These are phyloP conservation scores for Metschnikowia arizonensis DNA, from an alignment of 805 yeast species.

Conservation along the genomic window DNA sequence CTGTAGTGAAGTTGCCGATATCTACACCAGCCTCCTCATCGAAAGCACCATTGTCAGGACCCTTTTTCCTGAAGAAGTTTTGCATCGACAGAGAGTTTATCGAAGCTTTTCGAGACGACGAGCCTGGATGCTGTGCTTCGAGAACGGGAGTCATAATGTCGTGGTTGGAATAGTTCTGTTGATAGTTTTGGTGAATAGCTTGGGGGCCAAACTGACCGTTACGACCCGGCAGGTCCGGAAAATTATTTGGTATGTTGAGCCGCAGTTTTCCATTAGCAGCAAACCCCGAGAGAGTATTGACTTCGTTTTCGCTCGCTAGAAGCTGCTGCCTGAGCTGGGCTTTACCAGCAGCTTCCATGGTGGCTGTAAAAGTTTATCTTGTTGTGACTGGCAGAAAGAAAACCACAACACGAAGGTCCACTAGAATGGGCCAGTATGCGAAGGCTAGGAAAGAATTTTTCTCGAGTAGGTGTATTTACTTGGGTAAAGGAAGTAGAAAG, in stretches of 20 bases:
- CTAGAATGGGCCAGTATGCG: background rate
- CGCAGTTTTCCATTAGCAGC: conserved; percentile 16
- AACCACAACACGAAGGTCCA: background rate
- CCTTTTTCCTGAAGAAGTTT: conserved; percentile 40
- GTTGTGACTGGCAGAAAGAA: background rate
- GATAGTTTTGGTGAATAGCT: background rate
- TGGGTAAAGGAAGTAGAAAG: background rate
- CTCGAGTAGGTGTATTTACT: background rate
- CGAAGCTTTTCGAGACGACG: conserved; percentile 32
- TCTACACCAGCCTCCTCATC: conserved; percentile 39
- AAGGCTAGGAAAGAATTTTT: background rate
- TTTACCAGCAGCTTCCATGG: conserved; percentile 14
- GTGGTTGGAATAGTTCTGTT: conserved; percentile 19
- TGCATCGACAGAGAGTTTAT: conserved; percentile 37
- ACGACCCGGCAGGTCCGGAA: conserved; percentile 7
- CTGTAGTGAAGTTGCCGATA: conserved; percentile 30
- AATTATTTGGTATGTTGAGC: conserved; percentile 2
- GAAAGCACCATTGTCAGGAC: conserved; percentile 25
- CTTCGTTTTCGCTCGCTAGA: conserved; percentile 28
- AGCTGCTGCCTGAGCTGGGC: conserved; percentile 33
- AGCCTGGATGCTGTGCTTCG: conserved; percentile 1
- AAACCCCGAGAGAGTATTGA: conserved; percentile 19
- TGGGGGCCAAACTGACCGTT: conserved; percentile 3
- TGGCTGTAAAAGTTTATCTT: background rate
- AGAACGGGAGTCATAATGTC: conserved; percentile 27